phyloP scores from a whole-genome alignment of 108 stramenopile species.

The Stephanodiscus minutulus region DNA sequence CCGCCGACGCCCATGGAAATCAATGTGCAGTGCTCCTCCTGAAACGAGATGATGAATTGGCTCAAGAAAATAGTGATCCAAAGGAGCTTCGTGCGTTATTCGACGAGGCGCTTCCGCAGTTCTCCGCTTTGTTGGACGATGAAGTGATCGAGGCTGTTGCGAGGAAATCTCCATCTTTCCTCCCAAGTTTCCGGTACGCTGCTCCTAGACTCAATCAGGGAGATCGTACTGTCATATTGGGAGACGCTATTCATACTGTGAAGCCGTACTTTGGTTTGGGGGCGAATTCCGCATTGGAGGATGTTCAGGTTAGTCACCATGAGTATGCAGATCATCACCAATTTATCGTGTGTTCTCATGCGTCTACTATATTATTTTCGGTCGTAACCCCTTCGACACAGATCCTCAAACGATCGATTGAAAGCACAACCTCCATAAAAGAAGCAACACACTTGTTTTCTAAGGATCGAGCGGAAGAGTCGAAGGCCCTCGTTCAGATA shows the following conservation, averaged over 20 bases:
- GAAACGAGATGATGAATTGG: conserved; percentile 66
- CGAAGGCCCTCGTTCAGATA: conserved; percentile 79
- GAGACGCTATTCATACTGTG: conserved; percentile 89
- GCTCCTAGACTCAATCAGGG: conserved; percentile 78
- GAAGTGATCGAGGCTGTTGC: conserved; percentile 65
- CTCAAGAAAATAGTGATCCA: conserved; percentile 58
- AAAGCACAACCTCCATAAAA: conserved; percentile 36
- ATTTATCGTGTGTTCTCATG: not conserved
- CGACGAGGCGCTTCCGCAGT: conserved; percentile 79
- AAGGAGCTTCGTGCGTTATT: conserved; percentile 59
- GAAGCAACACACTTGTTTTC: conserved; percentile 71
- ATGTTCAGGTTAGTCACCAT: conserved; percentile 55
- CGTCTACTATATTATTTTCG: not conserved
- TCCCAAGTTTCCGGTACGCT: conserved; percentile 86
- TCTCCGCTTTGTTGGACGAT: conserved; percentile 68
- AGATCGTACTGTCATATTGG: conserved; percentile 65
- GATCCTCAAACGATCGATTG: conserved; percentile 47
- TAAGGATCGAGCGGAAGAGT: conserved; percentile 63
- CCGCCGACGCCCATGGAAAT: conserved; percentile 68
- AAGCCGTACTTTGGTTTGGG: conserved; percentile 95
- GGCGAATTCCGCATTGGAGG: conserved; percentile 90
- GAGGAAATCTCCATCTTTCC: conserved; percentile 62
- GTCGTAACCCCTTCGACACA: not conserved
- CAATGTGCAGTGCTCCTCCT: conserved; percentile 86
- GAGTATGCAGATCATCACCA: not conserved